Evolutionary conservation across 805 yeast genomes (phyloP).

Genomic region (Pichia membranifaciens): DNA sequence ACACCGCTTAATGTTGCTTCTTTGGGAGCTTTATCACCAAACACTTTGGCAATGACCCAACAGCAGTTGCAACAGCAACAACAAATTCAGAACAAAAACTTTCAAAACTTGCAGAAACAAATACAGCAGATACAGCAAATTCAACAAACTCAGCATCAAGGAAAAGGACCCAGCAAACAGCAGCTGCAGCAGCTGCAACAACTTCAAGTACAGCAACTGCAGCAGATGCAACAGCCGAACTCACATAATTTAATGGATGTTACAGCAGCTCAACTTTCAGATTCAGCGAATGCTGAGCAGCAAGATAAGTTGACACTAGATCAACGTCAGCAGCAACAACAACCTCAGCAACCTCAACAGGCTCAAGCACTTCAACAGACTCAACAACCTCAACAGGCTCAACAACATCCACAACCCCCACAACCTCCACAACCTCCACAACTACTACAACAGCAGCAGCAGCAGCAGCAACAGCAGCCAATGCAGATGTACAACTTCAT

Average conservation of each 20-base stretch:
- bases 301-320: neutral
- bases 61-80: constrained; percentile 10
- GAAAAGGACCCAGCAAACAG: neutral
- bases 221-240: too few species aligned
- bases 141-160: constrained; percentile 2
- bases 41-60: constrained; percentile 3
- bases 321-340: neutral
- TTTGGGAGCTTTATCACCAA: constrained; percentile 6
- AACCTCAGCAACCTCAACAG: constrained; percentile 9
- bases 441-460: constrained; percentile 3
- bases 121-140: constrained; percentile 3
- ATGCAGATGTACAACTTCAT: constrained; percentile 22
- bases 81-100: constrained; percentile 7
- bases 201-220: too few species aligned
- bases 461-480: constrained; percentile 18
- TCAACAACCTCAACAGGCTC: constrained; percentile 3
- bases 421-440: neutral
- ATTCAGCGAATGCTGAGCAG: too few species aligned
- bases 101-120: neutral
- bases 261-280: too few species aligned
- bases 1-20: neutral
- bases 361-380: constrained; percentile 11
- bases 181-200: too few species aligned
- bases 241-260: too few species aligned
- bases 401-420: constrained; percentile 4